phyloP scores from a whole-genome alignment of 371 early-diverging fungal species.

The Batkoa obscura region DNA sequence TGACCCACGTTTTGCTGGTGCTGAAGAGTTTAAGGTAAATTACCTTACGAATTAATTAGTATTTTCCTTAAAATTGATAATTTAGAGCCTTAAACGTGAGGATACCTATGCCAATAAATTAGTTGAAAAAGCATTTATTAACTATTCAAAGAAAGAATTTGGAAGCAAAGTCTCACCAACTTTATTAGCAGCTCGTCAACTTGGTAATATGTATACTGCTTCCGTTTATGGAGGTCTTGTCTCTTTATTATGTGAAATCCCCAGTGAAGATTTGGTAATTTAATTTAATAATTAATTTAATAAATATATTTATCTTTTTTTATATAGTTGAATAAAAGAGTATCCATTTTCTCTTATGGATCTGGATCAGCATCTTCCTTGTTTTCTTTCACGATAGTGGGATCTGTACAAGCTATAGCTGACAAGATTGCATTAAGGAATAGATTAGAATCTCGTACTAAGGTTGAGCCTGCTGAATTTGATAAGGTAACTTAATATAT shows the following conservation, averaged over 20 bases:
- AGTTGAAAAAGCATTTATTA: slow-evolving; percentile 77
- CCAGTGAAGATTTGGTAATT: slow-evolving; percentile 37
- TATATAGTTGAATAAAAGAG: slow-evolving; percentile 44
- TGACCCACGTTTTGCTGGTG: slow-evolving; percentile 33
- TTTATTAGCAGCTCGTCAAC: slow-evolving; percentile 63
- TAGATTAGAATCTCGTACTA: slow-evolving; percentile 53
- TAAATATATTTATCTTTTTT: not conserved
- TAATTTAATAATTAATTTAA: not conserved
- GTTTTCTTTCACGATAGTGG: slow-evolving; percentile 69
- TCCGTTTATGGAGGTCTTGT: slow-evolving; percentile 81
- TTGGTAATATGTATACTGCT: slow-evolving; percentile 95
- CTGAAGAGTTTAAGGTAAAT: slow-evolving; percentile 24
- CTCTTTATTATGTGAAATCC: slow-evolving; percentile 55
- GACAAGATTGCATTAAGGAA: slow-evolving; percentile 36
- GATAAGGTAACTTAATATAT: slow-evolving; percentile 15
- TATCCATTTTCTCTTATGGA: slow-evolving; percentile 89
- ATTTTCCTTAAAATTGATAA: too few species aligned
- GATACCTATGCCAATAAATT: slow-evolving; percentile 68
- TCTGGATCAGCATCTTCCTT: slow-evolving; percentile 90
- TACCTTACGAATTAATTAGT: too few species aligned
- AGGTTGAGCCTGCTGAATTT: slow-evolving; percentile 56
- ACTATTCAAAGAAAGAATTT: slow-evolving; percentile 45
- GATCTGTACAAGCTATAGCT: slow-evolving; percentile 37
- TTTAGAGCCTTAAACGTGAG: slow-evolving; percentile 22
- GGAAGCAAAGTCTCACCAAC: slow-evolving; percentile 60